Evolutionary conservation across 1,284 basidiomycete genomes (phyloP).

Genomic region (Trichosporon coremiiforme): DNA sequence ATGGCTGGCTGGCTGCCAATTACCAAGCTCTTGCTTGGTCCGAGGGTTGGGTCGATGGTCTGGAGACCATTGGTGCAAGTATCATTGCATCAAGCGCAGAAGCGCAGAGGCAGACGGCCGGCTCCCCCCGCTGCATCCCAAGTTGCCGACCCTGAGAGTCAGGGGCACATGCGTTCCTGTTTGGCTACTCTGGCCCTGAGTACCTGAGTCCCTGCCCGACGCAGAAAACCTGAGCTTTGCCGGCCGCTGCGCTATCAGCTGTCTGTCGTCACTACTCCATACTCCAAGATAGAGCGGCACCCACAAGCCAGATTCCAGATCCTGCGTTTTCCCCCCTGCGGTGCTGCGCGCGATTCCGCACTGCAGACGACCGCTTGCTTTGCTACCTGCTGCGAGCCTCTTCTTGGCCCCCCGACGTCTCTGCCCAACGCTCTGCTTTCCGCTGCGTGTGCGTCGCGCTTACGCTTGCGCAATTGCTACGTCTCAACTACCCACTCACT

Average conservation of each 20-base stretch:
- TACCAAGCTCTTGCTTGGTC: background rate
- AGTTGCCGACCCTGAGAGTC: background rate
- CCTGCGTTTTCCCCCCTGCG: too few species aligned
- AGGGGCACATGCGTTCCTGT: background rate
- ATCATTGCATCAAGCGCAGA: background rate
- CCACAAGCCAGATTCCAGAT: background rate
- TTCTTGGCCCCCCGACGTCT: background rate
- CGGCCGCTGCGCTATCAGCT: background rate
- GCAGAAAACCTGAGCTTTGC: background rate
- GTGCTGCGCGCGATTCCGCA: background rate
- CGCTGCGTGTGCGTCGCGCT: background rate
- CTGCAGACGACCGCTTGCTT: background rate
- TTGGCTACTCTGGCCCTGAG: background rate
- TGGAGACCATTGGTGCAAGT: background rate
- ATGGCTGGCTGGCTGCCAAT: background rate
- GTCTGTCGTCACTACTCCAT: constrained; percentile 8
- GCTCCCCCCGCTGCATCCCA: background rate
- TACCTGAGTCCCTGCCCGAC: background rate
- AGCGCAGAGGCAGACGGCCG: too few species aligned
- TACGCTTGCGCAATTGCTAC: background rate
- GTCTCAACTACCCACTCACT: background rate
- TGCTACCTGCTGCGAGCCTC: background rate
- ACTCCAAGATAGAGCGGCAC: background rate
- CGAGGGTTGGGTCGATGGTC: background rate
- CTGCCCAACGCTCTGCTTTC: background rate